Percentiles rank a stretch among this genome's conserved stretches.
Conservation (phyloP, 176 grass and related monocot genomes). For the Phoenix roebelenii region DNA sequence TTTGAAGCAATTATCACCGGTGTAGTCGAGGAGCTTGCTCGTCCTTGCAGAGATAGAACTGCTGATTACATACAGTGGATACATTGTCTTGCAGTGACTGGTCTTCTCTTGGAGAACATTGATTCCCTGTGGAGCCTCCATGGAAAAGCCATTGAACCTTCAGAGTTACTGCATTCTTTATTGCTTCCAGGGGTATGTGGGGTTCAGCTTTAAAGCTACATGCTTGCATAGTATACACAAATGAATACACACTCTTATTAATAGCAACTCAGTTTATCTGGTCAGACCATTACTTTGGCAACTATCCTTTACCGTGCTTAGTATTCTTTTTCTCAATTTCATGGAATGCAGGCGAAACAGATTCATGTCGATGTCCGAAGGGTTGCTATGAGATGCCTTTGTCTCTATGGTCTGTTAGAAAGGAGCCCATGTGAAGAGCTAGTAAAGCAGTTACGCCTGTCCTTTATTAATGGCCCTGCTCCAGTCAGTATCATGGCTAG, state of each 20-base stretch:
- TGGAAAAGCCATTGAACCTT: slow-evolving; percentile 51
- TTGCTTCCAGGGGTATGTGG: slow-evolving; percentile 83
- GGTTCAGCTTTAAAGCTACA: not conserved
- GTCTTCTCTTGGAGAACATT: slow-evolving; percentile 86
- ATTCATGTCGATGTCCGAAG: slow-evolving; percentile 71
- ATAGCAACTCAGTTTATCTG: too few species aligned
- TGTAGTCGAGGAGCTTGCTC: slow-evolving; percentile 48
- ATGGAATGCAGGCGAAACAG: slow-evolving; percentile 62
- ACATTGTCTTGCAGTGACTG: slow-evolving; percentile 65
- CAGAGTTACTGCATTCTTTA: slow-evolving; percentile 70
- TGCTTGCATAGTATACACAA: too few species aligned
- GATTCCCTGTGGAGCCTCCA: slow-evolving; percentile 39
- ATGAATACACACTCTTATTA: too few species aligned
- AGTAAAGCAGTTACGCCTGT: slow-evolving; percentile 56
- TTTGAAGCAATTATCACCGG: slow-evolving; percentile 62
- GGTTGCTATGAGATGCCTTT: slow-evolving; percentile 62
- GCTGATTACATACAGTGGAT: slow-evolving; percentile 83
- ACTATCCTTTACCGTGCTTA: too few species aligned
- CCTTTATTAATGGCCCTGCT: slow-evolving; percentile 65
- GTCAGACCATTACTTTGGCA: too few species aligned
- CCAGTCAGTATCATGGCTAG: slow-evolving; percentile 70
- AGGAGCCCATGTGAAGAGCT: slow-evolving; percentile 51
- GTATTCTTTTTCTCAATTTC: slow-evolving; percentile 1
- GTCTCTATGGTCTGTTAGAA: slow-evolving; percentile 69
- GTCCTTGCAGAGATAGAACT: slow-evolving; percentile 80